Conservation (phyloP, 108 stramenopile genomes). For the Discostella stelligeroides region DNA sequence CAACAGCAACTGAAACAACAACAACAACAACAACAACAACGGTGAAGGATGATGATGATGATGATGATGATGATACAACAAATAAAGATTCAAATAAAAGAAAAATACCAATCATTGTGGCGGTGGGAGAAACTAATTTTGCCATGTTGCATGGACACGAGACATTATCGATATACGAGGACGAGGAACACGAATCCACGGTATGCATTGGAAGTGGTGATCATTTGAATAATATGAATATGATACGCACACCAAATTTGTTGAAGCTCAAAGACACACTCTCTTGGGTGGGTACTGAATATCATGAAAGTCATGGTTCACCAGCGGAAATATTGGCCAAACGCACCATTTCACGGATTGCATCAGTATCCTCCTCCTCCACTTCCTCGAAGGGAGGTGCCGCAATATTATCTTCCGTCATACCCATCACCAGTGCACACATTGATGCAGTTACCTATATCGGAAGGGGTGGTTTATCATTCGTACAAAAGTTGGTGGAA, state of each 20-base stretch:
- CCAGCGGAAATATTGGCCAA: too few species aligned
- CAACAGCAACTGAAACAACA: background rate
- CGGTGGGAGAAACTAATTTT: conserved; percentile 30
- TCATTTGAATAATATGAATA: background rate
- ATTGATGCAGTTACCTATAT: conserved; percentile 89
- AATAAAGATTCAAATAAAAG: too few species aligned
- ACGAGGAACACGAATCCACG: too few species aligned
- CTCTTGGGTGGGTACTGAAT: too few species aligned
- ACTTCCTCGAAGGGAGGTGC: conserved; percentile 47
- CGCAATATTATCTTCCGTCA: conserved; percentile 55
- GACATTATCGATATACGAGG: conserved; percentile 3
- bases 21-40: background rate
- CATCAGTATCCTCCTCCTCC: conserved; percentile 22
- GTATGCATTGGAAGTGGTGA: background rate
- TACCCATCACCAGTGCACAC: conserved; percentile 61
- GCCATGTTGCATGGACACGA: conserved; percentile 2
- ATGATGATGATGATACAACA: too few species aligned
- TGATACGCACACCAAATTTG: background rate
- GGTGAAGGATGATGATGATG: too few species aligned
- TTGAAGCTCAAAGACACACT: too few species aligned
- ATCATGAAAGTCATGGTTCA: too few species aligned
- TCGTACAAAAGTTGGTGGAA: conserved; percentile 63
- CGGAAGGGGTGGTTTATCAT: conserved; percentile 72
- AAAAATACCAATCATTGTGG: conserved; percentile 29
- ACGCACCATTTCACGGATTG: too few species aligned